Conservation (phyloP, 2,329 filamentous ascomycete genomes). For the Huntiella moniliformis region DNA sequence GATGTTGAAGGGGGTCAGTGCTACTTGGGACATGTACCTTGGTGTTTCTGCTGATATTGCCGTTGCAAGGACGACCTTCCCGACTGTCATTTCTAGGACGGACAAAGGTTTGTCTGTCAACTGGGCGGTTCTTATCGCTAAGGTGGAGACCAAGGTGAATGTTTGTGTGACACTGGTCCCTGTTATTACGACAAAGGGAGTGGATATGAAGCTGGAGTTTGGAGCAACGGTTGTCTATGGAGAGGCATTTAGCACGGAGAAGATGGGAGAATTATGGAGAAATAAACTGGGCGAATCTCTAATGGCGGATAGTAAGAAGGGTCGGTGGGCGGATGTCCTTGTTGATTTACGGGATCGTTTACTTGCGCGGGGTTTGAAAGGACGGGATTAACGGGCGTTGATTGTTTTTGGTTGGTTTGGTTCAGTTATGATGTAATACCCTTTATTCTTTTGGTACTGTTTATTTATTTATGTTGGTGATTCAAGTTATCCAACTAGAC, state of each 20-base stretch:
- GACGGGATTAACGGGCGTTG: slow-evolving; percentile 7
- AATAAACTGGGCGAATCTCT: slow-evolving; percentile 6
- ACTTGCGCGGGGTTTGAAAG: slow-evolving; percentile 36
- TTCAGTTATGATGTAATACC: background rate
- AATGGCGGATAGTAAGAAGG: slow-evolving; percentile 19
- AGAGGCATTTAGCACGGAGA: slow-evolving; percentile 55
- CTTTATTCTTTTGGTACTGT: background rate
- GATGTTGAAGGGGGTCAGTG: slow-evolving; percentile 40
- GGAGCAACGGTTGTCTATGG: slow-evolving; percentile 53
- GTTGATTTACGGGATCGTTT: slow-evolving; percentile 36
- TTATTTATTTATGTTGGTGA: background rate
- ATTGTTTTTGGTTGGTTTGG: slow-evolving; percentile 1
- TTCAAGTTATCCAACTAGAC: background rate
- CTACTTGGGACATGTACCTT: slow-evolving; percentile 46
- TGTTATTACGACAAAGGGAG: slow-evolving; percentile 25
- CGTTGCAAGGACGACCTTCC: slow-evolving; percentile 42
- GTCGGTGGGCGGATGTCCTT: slow-evolving; percentile 35
- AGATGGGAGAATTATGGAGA: slow-evolving; percentile 51
- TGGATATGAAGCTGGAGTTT: slow-evolving; percentile 35
- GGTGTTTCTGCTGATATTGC: slow-evolving; percentile 40
- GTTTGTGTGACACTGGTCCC: slow-evolving; percentile 37
- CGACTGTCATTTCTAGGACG: slow-evolving; percentile 31
- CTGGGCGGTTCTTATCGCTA: slow-evolving; percentile 41
- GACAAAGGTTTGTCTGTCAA: slow-evolving; percentile 37
- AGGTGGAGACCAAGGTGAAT: slow-evolving; percentile 50